A percentile compares a stretch with the other conserved stretches of the same genome.
These are phyloP conservation scores for Pulicaria dysenterica DNA, from an alignment of 129 eudicot species.

Conservation along the genomic window DNA sequence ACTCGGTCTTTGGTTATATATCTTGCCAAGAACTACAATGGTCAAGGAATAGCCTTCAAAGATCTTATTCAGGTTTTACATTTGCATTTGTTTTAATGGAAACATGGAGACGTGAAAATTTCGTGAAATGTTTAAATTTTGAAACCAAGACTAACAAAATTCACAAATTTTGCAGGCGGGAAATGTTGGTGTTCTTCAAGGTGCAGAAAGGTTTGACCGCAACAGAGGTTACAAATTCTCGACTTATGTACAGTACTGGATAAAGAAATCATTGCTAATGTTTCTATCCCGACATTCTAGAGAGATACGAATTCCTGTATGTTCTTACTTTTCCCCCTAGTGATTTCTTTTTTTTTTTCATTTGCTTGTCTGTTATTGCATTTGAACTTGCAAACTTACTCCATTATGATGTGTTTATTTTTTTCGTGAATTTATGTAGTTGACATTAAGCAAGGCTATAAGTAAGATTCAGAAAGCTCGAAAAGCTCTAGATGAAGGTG, in stretches of 20 bases:
- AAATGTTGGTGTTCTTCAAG: conserved; percentile 76
- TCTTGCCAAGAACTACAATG: conserved; percentile 67
- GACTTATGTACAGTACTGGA: conserved; percentile 95
- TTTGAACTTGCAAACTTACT: no score
- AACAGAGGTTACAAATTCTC: conserved; percentile 80
- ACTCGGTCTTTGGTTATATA: conserved; percentile 71
- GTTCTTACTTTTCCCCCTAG: conserved; percentile 14
- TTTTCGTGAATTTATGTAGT: conserved; percentile 41
- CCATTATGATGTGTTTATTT: not conserved
- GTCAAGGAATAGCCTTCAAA: conserved; percentile 69
- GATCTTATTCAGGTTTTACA: conserved; percentile 76
- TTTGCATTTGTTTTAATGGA: conserved; percentile 8
- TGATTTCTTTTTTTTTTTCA: not conserved
- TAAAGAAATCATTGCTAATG: conserved; percentile 66
- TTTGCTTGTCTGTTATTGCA: not conserved
- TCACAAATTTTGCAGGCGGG: conserved; percentile 64
- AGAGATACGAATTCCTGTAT: conserved; percentile 85
- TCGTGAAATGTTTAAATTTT: not conserved
- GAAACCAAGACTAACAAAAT: not conserved
- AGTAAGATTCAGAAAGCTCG: conserved; percentile 74
- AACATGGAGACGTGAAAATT: not conserved
- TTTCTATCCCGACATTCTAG: conserved; percentile 67
- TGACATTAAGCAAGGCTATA: conserved; percentile 63
- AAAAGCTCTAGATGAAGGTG: conserved; percentile 49
- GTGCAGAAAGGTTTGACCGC: conserved; percentile 91